Conservation (phyloP, 1,139 yeast genomes). For the Cylindricascospora bacillispora region DNA sequence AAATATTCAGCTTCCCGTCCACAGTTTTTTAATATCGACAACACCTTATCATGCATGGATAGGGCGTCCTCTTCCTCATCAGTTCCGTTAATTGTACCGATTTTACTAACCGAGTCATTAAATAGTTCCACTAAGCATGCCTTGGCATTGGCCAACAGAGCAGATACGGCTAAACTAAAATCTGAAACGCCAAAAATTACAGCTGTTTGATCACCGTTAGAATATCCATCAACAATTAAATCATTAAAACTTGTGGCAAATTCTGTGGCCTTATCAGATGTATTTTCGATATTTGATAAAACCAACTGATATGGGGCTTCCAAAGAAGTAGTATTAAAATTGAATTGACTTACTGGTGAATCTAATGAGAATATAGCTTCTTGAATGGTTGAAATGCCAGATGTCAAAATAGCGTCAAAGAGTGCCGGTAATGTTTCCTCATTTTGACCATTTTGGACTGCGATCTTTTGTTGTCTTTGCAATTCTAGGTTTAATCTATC, state of each 20-base stretch:
- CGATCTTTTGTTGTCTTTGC: conserved; percentile 35
- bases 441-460: conserved; percentile 15
- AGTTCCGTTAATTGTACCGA: background rate
- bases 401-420: conserved; percentile 59
- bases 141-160: conserved; percentile 28
- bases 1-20: conserved; percentile 53
- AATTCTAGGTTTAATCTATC: conserved; percentile 79
- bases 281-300: conserved; percentile 52
- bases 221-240: conserved; percentile 60
- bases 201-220: conserved; percentile 53
- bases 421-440: conserved; percentile 24
- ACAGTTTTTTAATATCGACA: conserved; percentile 38
- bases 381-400: conserved; percentile 63
- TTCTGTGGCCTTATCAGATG: conserved; percentile 63
- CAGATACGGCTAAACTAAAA: conserved; percentile 53
- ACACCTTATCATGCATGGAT: conserved; percentile 40
- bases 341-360: conserved; percentile 72
- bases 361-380: conserved; percentile 61
- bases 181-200: conserved; percentile 58
- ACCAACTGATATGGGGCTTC: conserved; percentile 60
- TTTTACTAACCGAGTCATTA: background rate
- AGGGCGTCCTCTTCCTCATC: conserved; percentile 28
- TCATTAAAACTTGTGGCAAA: conserved; percentile 72
- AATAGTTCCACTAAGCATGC: conserved; percentile 24
- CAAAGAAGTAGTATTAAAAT: conserved; percentile 42